Base-by-base conservation (phyloP, 2,329 filamentous ascomycete species). In the Chaetomium globosum region DNA sequence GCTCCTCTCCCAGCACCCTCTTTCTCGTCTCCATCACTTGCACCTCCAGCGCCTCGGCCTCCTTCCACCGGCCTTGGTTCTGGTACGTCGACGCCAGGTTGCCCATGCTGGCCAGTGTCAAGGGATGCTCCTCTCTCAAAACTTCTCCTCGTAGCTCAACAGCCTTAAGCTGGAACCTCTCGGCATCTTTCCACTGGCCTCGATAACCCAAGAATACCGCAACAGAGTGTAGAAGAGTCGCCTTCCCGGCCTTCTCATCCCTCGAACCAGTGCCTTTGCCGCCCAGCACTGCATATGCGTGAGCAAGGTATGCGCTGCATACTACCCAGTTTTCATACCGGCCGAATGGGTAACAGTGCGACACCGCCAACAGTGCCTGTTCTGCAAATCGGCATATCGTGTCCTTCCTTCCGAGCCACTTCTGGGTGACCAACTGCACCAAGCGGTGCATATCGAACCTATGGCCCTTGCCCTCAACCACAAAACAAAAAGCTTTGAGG, bases 371-470 rank as follows among this genome's bases (percentile, higher is more conserved):
- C 0, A 77, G 55, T 0, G 75, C 75, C 4, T 68, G 36, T 23
- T 57, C 48, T 0, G 67, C 62, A 12, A 73, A 75, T 1, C 63
- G 30, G 0, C 6, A 1, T 7, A 68, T 59, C 0, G 2, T 65
- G 1, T 57, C 65, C 33, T 71, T 66, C 0, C 61, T 64, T 6
- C 23, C 33, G 2, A 79, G 63, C 72, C 76, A 78, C 43, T 71
- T 73, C 4, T 65, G 71, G 0, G 75, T 76, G 0, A 74, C 73
- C 6, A 78, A 55, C 13, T 79, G 77, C 0, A 79, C 70, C 0
- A 79, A 74, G 0, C 74, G 73, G 58, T 78, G 76, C 71, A 79
- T 75, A 9, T 74, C 63, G 3, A 74, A 63, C 6, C 48, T 59
- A 0, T 68, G 49, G 0, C 43, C 62, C 0, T 66, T 70, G n/a